Conservation (phyloP, 1,284 basidiomycete genomes). For the Boletus hoseneyae region DNA sequence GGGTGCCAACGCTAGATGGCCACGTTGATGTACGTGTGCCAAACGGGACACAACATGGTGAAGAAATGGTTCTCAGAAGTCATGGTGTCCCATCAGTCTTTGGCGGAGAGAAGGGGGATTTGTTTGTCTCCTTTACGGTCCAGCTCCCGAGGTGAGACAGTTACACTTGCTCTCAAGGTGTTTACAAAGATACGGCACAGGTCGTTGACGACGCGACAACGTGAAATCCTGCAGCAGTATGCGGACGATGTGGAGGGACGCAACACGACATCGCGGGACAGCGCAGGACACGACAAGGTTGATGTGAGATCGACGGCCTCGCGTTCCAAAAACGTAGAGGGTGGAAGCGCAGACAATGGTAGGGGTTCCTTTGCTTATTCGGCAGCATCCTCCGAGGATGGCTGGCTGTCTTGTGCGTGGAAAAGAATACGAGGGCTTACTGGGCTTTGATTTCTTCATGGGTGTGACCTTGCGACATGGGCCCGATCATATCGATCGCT, state of each 20-base stretch:
- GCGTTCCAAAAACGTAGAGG: slow-evolving; percentile 26
- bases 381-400: slow-evolving; percentile 49
- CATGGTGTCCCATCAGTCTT: slow-evolving; percentile 79
- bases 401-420: slow-evolving; percentile 68
- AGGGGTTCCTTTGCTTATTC: slow-evolving; percentile 62
- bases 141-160: slow-evolving; percentile 81
- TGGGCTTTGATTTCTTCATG: slow-evolving; percentile 60
- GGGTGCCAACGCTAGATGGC: slow-evolving; percentile 94
- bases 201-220: slow-evolving; percentile 78
- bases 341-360: slow-evolving; percentile 54
- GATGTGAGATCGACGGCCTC: slow-evolving; percentile 26
- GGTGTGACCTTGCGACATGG: slow-evolving; percentile 23
- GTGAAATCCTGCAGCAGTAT: slow-evolving; percentile 84
- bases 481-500: slow-evolving; percentile 40
- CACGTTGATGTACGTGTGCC: slow-evolving; percentile 95
- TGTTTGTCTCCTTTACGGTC: slow-evolving; percentile 88
- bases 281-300: slow-evolving; percentile 19
- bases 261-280: slow-evolving; percentile 27
- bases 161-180: slow-evolving; percentile 10
- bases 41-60: slow-evolving; percentile 91
- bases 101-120: slow-evolving; percentile 75
- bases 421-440: slow-evolving; percentile 64
- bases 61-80: slow-evolving; percentile 93
- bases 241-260: slow-evolving; percentile 90
- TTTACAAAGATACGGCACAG: slow-evolving; percentile 41